These are phyloP conservation scores for Mycena capillaripes DNA, from an alignment of 768 basidiomycete species.

Conservation along the genomic window DNA sequence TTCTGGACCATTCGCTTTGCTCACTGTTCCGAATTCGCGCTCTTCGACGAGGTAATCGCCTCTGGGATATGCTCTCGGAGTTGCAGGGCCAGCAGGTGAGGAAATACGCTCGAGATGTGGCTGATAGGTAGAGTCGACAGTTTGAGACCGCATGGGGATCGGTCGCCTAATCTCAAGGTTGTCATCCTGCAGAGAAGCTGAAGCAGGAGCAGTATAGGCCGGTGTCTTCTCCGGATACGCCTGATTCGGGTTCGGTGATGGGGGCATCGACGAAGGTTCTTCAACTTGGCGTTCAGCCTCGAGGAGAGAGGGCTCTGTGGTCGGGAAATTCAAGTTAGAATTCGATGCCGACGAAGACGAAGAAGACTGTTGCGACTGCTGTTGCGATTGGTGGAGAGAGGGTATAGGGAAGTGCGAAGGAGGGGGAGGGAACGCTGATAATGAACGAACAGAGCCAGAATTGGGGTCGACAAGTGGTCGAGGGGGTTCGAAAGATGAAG, in stretches of 20 bases:
- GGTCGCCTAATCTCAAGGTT: conserved; percentile 30
- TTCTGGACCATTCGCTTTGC: conserved; percentile 34
- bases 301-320: conserved; percentile 43
- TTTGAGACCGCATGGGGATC: conserved; percentile 34
- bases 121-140: conserved; percentile 30
- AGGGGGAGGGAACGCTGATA: conserved; percentile 81
- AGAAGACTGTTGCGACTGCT: conserved; percentile 27
- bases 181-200: not conserved
- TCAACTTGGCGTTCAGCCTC: conserved; percentile 34
- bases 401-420: conserved; percentile 82
- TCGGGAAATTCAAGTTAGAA: conserved; percentile 41
- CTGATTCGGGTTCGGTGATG: conserved; percentile 22
- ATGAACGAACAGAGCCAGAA: conserved; percentile 72
- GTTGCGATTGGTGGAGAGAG: conserved; percentile 42
- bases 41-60: conserved; percentile 42
- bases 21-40: conserved; percentile 49
- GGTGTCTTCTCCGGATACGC: not conserved
- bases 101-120: conserved; percentile 18
- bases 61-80: conserved; percentile 22
- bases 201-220: not conserved
- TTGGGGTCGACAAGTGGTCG: conserved; percentile 55
- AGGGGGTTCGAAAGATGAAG: conserved; percentile 53
- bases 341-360: conserved; percentile 42
- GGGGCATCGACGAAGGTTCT: conserved; percentile 28
- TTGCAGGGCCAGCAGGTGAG: not conserved